Base-by-base conservation (phyloP, 495 filamentous ascomycete genomes). In the Cairneyella variabilis region DNA sequence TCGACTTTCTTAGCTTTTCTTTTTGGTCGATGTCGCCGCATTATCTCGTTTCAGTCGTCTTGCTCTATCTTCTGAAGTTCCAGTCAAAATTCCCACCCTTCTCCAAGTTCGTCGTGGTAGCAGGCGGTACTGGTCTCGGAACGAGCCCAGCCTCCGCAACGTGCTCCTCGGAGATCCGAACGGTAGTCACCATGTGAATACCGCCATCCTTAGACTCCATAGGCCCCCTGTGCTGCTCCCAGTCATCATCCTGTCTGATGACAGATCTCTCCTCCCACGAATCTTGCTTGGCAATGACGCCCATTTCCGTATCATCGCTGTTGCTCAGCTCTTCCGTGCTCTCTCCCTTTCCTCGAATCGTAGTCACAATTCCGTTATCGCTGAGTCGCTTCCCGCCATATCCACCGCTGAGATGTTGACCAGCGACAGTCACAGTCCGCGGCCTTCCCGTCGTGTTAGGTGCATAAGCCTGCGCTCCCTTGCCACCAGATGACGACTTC, bases 91-190 rank as follows among this genome's bases (percentile, higher is more conserved):
- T n/a, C n/a, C n/a, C n/a, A n/a, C n/a, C n/a, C n/a, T n/a, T n/a
- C n/a, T n/a, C n/a, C n/a, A n/a, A n/a, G n/a, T n/a, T n/a, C n/a
- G n/a, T n/a, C n/a, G n/a, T n/a, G n/a, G n/a, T n/a, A n/a, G n/a
- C n/a, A n/a, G n/a, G n/a, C n/a, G n/a, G n/a, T n/a, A n/a, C n/a
- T n/a, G n/a, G n/a, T n/a, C n/a, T n/a, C n/a, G n/a, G n/a, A n/a
- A 16, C 22, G 16, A 23, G 14, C 25, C 37, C 17, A 2, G 22
- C 3, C 49, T 54, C 44, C 9, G 14, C 18, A 25, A 53, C 38
- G 37, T 58, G 48, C 26, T 53, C 55, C 30, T 59, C 56, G 2
- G 36, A 50, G 17, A 59, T 32, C 11, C 50, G 26, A 9, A 59
- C 56, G 2, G 44, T 54, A 17, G 51, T 59, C 16, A 37, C 51